phyloP scores from a whole-genome alignment of 192 early-diverging fungal species.

The Piromyces finnis region DNA sequence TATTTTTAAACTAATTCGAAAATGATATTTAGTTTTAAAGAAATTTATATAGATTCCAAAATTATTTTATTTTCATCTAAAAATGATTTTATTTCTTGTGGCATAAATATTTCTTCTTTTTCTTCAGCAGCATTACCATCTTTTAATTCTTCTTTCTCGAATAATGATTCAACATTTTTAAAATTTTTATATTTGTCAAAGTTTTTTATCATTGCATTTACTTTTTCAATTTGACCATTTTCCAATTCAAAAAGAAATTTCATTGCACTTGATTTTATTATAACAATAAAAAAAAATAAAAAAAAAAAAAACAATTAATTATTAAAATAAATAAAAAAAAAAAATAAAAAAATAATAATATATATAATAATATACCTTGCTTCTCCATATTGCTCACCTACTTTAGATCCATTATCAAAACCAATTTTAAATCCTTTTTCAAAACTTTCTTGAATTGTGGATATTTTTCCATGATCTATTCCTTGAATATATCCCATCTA shows the following conservation, averaged over 20 bases:
- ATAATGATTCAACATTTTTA: background rate
- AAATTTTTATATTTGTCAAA: background rate
- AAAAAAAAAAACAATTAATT: too few species aligned
- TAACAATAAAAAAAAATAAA: too few species aligned
- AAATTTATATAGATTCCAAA: too few species aligned
- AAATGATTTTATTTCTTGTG: background rate
- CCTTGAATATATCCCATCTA: background rate
- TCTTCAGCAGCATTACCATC: background rate
- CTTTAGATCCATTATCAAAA: background rate
- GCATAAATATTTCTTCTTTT: background rate
- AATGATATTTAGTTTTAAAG: too few species aligned
- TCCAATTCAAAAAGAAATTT: too few species aligned
- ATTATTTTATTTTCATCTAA: background rate
- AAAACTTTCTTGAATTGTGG: background rate
- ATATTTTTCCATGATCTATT: background rate
- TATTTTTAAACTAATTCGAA: too few species aligned
- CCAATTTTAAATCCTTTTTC: background rate
- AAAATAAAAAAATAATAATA: too few species aligned
- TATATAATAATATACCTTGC: too few species aligned
- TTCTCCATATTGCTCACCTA: background rate
- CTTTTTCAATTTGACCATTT: too few species aligned
- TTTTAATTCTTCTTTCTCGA: background rate
- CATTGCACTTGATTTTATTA: too few species aligned
- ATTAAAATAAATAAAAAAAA: too few species aligned
- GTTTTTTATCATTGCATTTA: background rate